phyloP scores from a whole-genome alignment of 768 basidiomycete species.

The Scleroderma citrinum region DNA sequence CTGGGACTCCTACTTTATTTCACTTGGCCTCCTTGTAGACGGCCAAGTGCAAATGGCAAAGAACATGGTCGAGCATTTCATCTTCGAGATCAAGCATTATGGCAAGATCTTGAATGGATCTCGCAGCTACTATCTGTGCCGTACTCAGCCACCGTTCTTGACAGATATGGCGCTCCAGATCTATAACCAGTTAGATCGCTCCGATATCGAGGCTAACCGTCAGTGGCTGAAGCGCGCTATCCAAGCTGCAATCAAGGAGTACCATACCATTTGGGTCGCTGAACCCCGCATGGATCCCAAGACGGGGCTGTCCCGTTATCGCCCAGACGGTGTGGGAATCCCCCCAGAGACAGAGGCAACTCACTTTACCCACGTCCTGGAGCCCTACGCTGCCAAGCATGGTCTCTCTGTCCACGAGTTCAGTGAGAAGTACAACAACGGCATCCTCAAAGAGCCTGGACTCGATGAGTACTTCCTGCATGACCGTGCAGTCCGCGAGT shows the following conservation, averaged over 20 bases:
- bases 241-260: constrained; percentile 97
- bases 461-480: constrained; percentile 98
- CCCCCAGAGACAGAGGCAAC: constrained; percentile 98
- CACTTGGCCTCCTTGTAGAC: constrained; percentile 90
- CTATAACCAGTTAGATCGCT: constrained; percentile 91
- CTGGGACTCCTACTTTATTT: constrained; percentile 94
- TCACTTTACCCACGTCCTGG: constrained; percentile 96
- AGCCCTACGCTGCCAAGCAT: constrained; percentile 89
- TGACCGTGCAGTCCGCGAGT: constrained; percentile 94
- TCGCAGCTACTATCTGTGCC: constrained; percentile 90
- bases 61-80: constrained; percentile 98
- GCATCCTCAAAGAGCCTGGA: constrained; percentile 72
- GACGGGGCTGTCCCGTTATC: constrained; percentile 90
- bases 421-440: constrained; percentile 92
- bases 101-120: constrained; percentile 96
- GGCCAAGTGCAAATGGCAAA: constrained; percentile 92
- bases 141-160: constrained; percentile 96
- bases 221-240: constrained; percentile 94
- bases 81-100: constrained; percentile 98
- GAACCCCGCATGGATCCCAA: constrained; percentile 91
- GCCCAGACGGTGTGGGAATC: constrained; percentile 91
- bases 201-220: constrained; percentile 69
- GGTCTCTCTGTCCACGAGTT: constrained; percentile 94
- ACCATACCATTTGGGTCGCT: constrained; percentile 96
- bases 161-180: constrained; percentile 99